Evolutionary conservation across 768 basidiomycete genomes (phyloP), one percentile per base, ranked within the genome.

Genomic region (Hygrocybe coccinea): DNA sequence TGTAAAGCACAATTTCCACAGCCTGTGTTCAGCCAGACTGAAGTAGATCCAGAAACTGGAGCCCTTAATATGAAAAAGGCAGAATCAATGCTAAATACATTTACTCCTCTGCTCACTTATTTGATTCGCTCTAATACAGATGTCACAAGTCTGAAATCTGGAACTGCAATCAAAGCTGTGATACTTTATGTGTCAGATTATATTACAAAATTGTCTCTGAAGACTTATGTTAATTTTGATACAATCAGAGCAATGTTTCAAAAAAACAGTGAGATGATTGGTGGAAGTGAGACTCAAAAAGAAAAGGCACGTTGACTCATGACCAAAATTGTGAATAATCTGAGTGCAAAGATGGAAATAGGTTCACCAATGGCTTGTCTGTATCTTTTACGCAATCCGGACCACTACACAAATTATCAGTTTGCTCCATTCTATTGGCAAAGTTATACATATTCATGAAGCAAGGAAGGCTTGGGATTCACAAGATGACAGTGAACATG

Each of bases 1-100:
- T 75, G 74, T 54, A 69, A 64, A 56, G 62, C 69, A 2, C 49
- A 70, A 0, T 75, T 74, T 66, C 75, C 74, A 2, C 36, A 70
- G 17, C 41, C 54, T 2, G 48, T 62, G 1, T 52, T 52, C 39
- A 3, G 24, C 1, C 22, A 60, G 5, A 69, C 71, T 5, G 15
- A 35, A 14, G 57, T 74, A 7, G 70, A 74, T 59, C n/a, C 45
- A 2, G 57, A 64, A 1, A 64, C 58, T 34, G 71, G 71, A 14
- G 52, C 55, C 11, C 48, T 73, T 5, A 50, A 59, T 7, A 55
- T 72, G 51, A 67, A 68, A 55, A 69, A 76, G 54, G 24, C 39
- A 7, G 72, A 76, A 56, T 36, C 60, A 14, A 61, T 58, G 67
- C 36, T 75, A 2, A 76, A 76, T 60, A 70, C 65, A 3, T 62